Conservation (phyloP, 2,329 filamentous ascomycete species). For the Pyrenochaeta sp. region DNA sequence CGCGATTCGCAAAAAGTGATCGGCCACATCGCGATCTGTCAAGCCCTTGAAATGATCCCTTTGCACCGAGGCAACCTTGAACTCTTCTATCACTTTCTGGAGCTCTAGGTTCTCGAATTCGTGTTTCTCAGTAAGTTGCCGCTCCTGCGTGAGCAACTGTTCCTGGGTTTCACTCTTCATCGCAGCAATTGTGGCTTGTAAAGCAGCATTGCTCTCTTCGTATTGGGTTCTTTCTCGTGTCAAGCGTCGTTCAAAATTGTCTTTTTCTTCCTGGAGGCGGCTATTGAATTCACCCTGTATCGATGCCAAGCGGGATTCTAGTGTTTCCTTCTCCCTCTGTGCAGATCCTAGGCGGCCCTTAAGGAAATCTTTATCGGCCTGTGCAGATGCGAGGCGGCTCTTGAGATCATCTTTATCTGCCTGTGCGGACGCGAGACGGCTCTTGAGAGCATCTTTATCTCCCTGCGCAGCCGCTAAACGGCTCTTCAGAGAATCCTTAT, state of each 20-base stretch:
- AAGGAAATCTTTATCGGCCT: not conserved
- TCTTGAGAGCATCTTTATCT: not conserved
- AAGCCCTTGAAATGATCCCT: conserved; percentile 24
- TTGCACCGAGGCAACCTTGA: conserved; percentile 10
- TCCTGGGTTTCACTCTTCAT: not conserved
- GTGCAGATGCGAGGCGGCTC: not conserved
- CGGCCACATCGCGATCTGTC: conserved; percentile 13
- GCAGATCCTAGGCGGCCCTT: not conserved
- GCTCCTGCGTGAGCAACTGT: not conserved
- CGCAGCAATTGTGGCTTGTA: not conserved
- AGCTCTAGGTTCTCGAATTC: conserved; percentile 2
- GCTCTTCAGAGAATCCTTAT: not conserved
- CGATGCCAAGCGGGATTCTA: too few species aligned
- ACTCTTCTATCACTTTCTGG: conserved; percentile 3
- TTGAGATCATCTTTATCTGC: not conserved
- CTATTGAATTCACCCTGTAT: too few species aligned
- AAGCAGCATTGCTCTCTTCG: too few species aligned
- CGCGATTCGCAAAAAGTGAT: conserved; percentile 9
- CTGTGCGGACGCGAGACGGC: not conserved
- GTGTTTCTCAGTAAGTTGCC: not conserved
- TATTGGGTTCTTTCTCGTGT: too few species aligned
- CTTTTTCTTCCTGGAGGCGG: not conserved
- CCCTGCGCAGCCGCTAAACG: not conserved
- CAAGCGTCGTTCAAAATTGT: too few species aligned
- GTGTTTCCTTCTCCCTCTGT: not conserved